Base-by-base conservation (phyloP, 345 rosid species). In the Microcos paniculata region DNA sequence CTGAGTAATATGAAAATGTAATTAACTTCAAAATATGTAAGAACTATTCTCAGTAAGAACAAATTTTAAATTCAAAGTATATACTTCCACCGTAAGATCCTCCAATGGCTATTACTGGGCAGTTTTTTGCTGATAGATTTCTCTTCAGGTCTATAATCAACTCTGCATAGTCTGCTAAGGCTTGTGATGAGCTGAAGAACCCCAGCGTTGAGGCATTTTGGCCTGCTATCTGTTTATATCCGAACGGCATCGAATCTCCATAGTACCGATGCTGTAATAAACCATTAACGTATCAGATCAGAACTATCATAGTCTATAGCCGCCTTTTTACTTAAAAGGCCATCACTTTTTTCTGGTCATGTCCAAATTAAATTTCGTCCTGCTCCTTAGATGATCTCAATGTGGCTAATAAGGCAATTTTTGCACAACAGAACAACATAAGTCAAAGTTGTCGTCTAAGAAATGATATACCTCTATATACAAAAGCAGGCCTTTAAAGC, bases 71-170 rank as follows among this genome's bases (percentile, higher is more conserved):
- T 55, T 21, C 30, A 15, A 59, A 53, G 38, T 35, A 35, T 35
- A 12, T 78, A 85, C 87, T 82, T 72, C 84, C 84, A 21, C 87
- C 87, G 8, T 85, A 85, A 4, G 82, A 85, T 77, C 83, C 87
- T 49, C 85, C 87, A 8, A 80, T 11, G 16, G 80, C 85, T 13
- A 85, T 85, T 35, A 80, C 55, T 1, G 84, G 85, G 30, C 80
- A 85, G 15, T 58, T 52, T 4, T 73, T 0, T 10, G 80, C 79
- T 23, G 64, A 70, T 23, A 66, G 43, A 21, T 69, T 62, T 57
- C 80, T 49, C 79, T 85, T 80, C 0, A 82, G 28, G 31, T 80
- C 28, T 3, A 71, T 8, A 3, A 85, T 63, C 62, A 82, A 59
- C 31, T 48, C 75, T 0, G 87, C 87, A 24, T 85, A 85, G 49